These are phyloP conservation scores for Delonix regia DNA, from an alignment of 306 rosid species.

Conservation along the genomic window DNA sequence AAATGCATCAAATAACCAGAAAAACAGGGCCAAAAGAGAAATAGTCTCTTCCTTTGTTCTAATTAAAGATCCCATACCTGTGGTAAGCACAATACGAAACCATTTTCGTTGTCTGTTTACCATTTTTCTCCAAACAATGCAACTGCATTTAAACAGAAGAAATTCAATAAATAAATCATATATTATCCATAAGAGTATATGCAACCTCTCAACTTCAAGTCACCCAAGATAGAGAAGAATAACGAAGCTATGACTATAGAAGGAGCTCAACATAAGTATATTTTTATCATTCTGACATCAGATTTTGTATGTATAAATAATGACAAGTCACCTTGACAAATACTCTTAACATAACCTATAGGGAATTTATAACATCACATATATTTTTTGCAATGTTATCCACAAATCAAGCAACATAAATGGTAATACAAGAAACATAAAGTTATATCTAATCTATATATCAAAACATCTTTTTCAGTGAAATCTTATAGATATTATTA, in stretches of 20 bases:
- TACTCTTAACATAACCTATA: not conserved
- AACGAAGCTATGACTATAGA: constrained; percentile 8
- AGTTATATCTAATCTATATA: not conserved
- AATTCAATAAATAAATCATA: constrained; percentile 21
- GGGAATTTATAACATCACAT: not conserved
- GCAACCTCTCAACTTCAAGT: constrained; percentile 25
- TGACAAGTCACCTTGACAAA: no score
- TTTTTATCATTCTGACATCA: not conserved
- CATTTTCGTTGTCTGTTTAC: constrained; percentile 77
- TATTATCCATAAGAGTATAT: constrained; percentile 23
- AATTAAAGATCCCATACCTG: constrained; percentile 59
- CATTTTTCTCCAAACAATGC: constrained; percentile 83
- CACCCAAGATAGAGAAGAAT: constrained; percentile 19
- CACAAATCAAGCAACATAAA: not conserved
- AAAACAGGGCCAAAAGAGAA: constrained; percentile 10
- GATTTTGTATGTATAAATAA: not conserved
- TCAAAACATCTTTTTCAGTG: not conserved
- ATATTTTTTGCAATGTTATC: not conserved
- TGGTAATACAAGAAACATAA: not conserved
- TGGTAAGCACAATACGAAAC: constrained; percentile 86
- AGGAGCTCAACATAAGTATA: not conserved
- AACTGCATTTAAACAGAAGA: constrained; percentile 55
- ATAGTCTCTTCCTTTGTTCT: not conserved
- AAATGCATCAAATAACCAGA: constrained; percentile 2
- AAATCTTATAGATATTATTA: not conserved